Evolutionary conservation across 768 basidiomycete genomes (phyloP), one percentile per base, ranked within the genome.

Genomic region (Russula emetica): DNA sequence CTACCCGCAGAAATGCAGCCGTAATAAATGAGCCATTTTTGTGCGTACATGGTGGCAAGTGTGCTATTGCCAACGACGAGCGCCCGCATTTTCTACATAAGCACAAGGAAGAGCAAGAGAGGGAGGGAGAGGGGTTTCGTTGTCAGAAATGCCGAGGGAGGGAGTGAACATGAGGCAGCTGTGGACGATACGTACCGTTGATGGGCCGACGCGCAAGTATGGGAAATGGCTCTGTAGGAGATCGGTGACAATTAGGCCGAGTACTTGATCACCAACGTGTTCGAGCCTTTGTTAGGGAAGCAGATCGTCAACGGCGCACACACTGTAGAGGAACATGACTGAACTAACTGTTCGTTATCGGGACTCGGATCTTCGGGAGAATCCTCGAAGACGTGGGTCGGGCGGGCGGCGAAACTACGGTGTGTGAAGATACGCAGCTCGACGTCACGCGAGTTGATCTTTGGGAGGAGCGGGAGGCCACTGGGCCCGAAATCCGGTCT

Each of bases 331-430:
- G 16, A 24, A 16, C 24, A 0, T 10, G 6, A 72, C 78, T 69
- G 60, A 90, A 90, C 90, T 83, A 90, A 90, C 90, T 83, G 87
- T 76, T 92, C 90, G 66, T 92, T 92, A 71, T 92, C 90, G 7
- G 88, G 90, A 56, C 86, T 87, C 2, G 81, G 85, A 73, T 92
- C 90, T 66, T 83, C 78, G 0, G 79, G 82, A 42, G 76, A 79
- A 72, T 92, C 90, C 71, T 92, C 90, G 67, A 92, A 92, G 28
- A 89, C 76, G 68, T 88, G 83, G 8, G 83, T 85, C 0, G 89
- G 88, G 2, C 90, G 79, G 0, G 82, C 90, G 69, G 78, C 82
- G 69, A 78, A 82, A 71, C 86, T 87, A 40, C 89, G 84, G 70
- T 92, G 90, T 2, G 90, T 92, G 71, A 88, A 92, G 1, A 90